A percentile compares a stretch with the other conserved stretches of the same genome.
phyloP scores from a whole-genome alignment of 1,284 basidiomycete species.

The Pterulicium gracile region DNA sequence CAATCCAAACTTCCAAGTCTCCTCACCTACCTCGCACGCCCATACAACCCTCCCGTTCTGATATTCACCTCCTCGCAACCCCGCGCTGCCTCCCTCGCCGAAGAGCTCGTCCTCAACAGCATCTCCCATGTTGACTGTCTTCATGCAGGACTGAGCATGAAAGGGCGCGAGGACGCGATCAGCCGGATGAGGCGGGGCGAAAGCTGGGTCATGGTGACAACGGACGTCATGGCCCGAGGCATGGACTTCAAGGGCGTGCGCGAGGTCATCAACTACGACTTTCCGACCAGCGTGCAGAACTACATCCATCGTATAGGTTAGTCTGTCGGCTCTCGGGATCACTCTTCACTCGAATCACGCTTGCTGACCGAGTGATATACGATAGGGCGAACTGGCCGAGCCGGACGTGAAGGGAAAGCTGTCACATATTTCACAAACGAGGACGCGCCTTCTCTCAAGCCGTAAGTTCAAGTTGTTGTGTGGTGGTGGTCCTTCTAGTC shows the following conservation, averaged over 20 bases:
- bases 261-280: slow-evolving; percentile 95
- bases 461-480: slow-evolving; percentile 39
- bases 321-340: slow-evolving; percentile 12
- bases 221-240: slow-evolving; percentile 92
- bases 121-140: slow-evolving; percentile 87
- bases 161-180: slow-evolving; percentile 81
- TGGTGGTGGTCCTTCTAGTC: neutral
- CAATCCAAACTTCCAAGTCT: slow-evolving; percentile 86
- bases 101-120: slow-evolving; percentile 77
- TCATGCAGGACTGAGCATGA: slow-evolving; percentile 81
- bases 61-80: slow-evolving; percentile 92
- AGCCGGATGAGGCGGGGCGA: slow-evolving; percentile 78
- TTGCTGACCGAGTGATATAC: slow-evolving; percentile 1
- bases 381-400: slow-evolving; percentile 83
- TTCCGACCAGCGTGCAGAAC: slow-evolving; percentile 87
- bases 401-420: slow-evolving; percentile 84
- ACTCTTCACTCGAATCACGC: slow-evolving; percentile 6
- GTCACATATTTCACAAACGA: slow-evolving; percentile 95
- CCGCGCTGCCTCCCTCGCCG: slow-evolving; percentile 82
- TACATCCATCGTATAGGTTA: slow-evolving; percentile 92
- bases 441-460: slow-evolving; percentile 85
- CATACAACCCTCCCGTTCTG: slow-evolving; percentile 87
- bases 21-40: slow-evolving; percentile 67
- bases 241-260: slow-evolving; percentile 96
- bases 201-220: slow-evolving; percentile 89